A percentile compares a stretch with the other conserved stretches of the same genome.
phyloP scores from a whole-genome alignment of 192 early-diverging fungal species.

The Piromyces sp. region DNA sequence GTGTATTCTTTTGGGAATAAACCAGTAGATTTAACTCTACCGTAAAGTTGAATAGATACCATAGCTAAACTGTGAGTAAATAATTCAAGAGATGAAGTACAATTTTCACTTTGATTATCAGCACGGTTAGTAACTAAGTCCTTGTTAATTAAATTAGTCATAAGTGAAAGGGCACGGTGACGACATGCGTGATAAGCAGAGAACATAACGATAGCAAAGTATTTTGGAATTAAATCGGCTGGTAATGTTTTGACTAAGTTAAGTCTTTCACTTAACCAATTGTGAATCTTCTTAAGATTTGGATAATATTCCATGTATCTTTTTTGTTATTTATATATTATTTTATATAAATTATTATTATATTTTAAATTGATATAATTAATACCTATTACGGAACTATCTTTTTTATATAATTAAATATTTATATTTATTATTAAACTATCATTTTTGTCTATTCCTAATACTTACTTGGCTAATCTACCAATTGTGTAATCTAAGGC shows the following conservation, averaged over 20 bases:
- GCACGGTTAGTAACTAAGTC: background rate
- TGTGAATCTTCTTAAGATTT: slow-evolving; percentile 18
- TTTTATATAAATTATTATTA: background rate
- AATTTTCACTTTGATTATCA: slow-evolving; percentile 20
- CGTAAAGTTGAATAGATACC: slow-evolving; percentile 70
- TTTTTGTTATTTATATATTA: background rate
- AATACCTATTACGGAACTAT: too few relatives aligned
- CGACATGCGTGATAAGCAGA: slow-evolving; percentile 58
- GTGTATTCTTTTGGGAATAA: slow-evolving; percentile 41
- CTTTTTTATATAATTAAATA: too few relatives aligned
- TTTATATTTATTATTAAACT: too few relatives aligned
- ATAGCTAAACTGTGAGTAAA: slow-evolving; percentile 59
- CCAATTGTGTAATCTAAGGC: slow-evolving; percentile 67
- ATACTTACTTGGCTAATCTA: slow-evolving; percentile 43
- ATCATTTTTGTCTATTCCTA: too few relatives aligned
- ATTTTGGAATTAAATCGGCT: slow-evolving; percentile 77
- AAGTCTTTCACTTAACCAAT: slow-evolving; percentile 67
- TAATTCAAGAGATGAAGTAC: slow-evolving; percentile 27
- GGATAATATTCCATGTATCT: slow-evolving; percentile 19
- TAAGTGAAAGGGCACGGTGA: slow-evolving; percentile 31
- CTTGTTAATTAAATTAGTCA: slow-evolving; percentile 1
- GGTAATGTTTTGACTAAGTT: slow-evolving; percentile 50
- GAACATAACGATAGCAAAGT: slow-evolving; percentile 71
- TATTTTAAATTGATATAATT: too few relatives aligned
- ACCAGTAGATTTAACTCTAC: slow-evolving; percentile 63